phyloP scores from a whole-genome alignment of 1,284 basidiomycete species.

The Porodaedalea pini region DNA sequence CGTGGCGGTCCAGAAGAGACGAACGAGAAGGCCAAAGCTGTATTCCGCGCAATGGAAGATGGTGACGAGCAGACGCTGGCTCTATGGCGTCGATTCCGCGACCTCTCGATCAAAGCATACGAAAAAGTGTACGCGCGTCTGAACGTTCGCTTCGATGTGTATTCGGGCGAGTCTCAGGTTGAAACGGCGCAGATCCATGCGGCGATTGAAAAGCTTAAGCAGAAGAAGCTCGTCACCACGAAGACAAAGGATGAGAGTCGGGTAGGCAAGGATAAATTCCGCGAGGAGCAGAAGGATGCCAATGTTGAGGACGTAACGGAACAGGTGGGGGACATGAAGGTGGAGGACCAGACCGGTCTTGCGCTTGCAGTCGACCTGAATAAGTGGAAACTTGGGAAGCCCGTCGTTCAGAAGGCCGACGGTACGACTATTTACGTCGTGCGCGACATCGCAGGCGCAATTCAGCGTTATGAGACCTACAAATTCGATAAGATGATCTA shows the following conservation, averaged over 20 bases:
- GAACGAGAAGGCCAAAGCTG: constrained; percentile 78
- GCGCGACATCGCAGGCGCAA: constrained; percentile 94
- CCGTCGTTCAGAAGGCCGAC: constrained; percentile 90
- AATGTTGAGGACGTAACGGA: constrained; percentile 71
- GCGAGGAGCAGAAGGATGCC: constrained; percentile 41
- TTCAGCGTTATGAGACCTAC: constrained; percentile 90
- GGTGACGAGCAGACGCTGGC: constrained; percentile 80
- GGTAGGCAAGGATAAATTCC: constrained; percentile 31
- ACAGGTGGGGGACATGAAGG: constrained; percentile 36
- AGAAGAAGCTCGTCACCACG: constrained; percentile 30
- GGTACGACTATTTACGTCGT: constrained; percentile 98
- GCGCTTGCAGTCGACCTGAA: constrained; percentile 60
- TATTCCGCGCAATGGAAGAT: constrained; percentile 97
- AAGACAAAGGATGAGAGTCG: constrained; percentile 22
- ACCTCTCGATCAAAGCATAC: constrained; percentile 90
- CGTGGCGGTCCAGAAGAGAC: constrained; percentile 29
- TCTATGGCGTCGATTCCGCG: constrained; percentile 93
- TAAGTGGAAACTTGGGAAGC: constrained; percentile 87
- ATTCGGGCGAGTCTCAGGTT: constrained; percentile 92
- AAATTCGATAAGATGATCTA: constrained; percentile 99
- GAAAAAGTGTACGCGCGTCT: constrained; percentile 85
- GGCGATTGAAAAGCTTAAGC: constrained; percentile 59
- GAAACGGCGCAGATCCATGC: constrained; percentile 74
- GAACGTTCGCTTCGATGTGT: constrained; percentile 92
- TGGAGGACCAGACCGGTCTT: constrained; percentile 7